These are phyloP conservation scores for Eucalyptus viminalis DNA, from an alignment of 345 rosid species.

Conservation along the genomic window DNA sequence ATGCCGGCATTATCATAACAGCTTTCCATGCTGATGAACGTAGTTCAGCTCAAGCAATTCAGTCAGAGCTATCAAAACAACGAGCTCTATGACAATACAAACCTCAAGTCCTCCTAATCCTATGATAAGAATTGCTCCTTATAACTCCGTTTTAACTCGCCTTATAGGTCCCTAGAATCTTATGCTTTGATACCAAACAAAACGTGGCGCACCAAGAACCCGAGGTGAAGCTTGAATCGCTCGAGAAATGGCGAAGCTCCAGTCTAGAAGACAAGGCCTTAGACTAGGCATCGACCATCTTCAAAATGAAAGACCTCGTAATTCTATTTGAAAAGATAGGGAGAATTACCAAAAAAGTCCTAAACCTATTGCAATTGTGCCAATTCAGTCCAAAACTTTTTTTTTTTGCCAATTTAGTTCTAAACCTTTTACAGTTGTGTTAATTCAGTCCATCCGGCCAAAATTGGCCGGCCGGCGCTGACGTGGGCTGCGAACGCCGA, in stretches of 20 bases:
- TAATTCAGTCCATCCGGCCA: too few relatives aligned
- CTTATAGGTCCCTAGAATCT: neutral
- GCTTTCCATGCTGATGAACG: neutral
- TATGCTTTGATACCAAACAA: neutral
- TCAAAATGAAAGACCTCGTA: neutral
- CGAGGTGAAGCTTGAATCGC: neutral
- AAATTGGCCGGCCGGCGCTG: too few relatives aligned
- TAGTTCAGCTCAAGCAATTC: neutral
- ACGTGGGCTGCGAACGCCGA: too few relatives aligned
- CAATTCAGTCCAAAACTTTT: too few relatives aligned
- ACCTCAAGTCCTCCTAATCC: neutral
- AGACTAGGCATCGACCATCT: neutral
- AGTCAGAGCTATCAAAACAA: neutral
- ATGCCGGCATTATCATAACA: neutral
- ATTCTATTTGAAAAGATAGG: neutral
- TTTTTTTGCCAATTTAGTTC: too few relatives aligned
- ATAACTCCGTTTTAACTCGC: neutral
- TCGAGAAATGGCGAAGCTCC: neutral
- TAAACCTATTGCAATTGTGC: too few relatives aligned
- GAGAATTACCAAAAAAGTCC: too few relatives aligned
- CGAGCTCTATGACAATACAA: neutral
- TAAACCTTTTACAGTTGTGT: too few relatives aligned
- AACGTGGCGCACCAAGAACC: neutral
- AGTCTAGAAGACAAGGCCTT: neutral
- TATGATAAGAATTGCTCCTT: neutral